Conservation (phyloP, 1,284 basidiomycete species). For the Sporisorium sorghi region DNA sequence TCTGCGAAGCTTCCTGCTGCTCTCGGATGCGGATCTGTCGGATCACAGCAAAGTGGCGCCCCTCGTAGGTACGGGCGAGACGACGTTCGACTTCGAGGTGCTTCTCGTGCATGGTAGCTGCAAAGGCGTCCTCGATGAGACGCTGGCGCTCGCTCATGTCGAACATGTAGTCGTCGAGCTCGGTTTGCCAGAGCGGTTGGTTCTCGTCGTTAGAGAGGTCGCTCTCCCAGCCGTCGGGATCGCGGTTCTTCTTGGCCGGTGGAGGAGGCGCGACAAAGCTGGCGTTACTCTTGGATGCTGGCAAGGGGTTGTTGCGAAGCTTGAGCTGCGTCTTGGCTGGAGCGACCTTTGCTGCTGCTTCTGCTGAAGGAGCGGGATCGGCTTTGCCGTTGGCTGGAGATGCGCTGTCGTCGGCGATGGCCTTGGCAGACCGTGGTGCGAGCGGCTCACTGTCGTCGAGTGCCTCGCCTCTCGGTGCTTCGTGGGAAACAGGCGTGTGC, state of each 20-base stretch:
- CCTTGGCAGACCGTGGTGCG: neutral
- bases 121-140: constrained; percentile 53
- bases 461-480: neutral
- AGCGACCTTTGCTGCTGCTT: constrained; percentile 17
- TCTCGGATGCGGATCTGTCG: constrained; percentile 46
- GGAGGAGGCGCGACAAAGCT: constrained; percentile 51
- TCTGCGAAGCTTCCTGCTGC: constrained; percentile 46
- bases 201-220: constrained; percentile 66
- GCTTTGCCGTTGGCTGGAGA: constrained; percentile 11
- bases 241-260: constrained; percentile 45
- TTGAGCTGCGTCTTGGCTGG: constrained; percentile 42
- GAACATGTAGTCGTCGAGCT: constrained; percentile 56
- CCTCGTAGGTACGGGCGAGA: constrained; percentile 56
- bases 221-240: constrained; percentile 63
- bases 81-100: constrained; percentile 51
- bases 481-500: constrained; percentile 4
- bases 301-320: constrained; percentile 55
- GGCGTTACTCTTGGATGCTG: constrained; percentile 40
- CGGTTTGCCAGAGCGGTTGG: constrained; percentile 51
- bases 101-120: constrained; percentile 32
- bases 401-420: constrained; percentile 2
- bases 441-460: constrained; percentile 2
- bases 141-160: constrained; percentile 49
- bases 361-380: neutral
- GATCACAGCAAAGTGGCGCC: constrained; percentile 54